These are phyloP conservation scores for Pseudogymnoascus sp. DNA, from an alignment of 2,329 filamentous ascomycete genomes.

Conservation along the genomic window DNA sequence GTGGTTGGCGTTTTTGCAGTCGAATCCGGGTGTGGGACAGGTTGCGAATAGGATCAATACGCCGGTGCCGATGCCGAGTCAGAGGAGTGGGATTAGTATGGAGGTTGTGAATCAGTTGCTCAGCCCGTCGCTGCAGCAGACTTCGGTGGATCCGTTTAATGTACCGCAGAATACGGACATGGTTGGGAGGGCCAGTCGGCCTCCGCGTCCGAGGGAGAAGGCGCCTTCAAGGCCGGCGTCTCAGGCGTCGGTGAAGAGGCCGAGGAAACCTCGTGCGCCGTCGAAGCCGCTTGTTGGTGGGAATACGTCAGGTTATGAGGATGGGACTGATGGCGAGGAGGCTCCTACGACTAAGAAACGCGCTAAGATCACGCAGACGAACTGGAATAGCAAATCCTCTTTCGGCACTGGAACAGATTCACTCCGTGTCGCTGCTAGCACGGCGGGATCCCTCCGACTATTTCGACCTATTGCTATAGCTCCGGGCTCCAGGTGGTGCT, in stretches of 20 bases:
- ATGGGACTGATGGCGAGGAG: constrained; percentile 32
- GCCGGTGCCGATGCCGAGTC: constrained; percentile 21
- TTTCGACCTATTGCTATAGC: constrained; percentile 64
- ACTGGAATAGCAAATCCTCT: constrained; percentile 63
- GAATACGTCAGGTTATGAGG: constrained; percentile 69
- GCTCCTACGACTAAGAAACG: constrained; percentile 64
- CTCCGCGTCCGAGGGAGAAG: constrained; percentile 17
- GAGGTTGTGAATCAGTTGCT: constrained; percentile 30
- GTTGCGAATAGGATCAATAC: constrained; percentile 20
- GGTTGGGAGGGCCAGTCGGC: constrained; percentile 15
- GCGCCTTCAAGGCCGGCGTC: constrained; percentile 24
- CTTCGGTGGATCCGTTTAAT: constrained; percentile 17
- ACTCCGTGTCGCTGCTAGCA: constrained; percentile 83
- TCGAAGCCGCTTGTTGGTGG: constrained; percentile 33
- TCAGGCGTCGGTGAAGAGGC: constrained; percentile 24
- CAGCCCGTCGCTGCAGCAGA: constrained; percentile 24
- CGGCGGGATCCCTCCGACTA: constrained; percentile 76
- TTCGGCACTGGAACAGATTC: constrained; percentile 73
- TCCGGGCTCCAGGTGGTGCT: constrained; percentile 38
- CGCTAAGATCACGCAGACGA: constrained; percentile 67
- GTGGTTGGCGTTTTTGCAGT: constrained; percentile 72
- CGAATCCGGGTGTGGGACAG: constrained; percentile 52
- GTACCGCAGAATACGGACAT: constrained; percentile 16
- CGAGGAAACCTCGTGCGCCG: constrained; percentile 14
- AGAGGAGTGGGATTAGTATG: constrained; percentile 26